Conservation (phyloP, 2,329 filamentous ascomycete species). For the Cladosporium oxysporum region DNA sequence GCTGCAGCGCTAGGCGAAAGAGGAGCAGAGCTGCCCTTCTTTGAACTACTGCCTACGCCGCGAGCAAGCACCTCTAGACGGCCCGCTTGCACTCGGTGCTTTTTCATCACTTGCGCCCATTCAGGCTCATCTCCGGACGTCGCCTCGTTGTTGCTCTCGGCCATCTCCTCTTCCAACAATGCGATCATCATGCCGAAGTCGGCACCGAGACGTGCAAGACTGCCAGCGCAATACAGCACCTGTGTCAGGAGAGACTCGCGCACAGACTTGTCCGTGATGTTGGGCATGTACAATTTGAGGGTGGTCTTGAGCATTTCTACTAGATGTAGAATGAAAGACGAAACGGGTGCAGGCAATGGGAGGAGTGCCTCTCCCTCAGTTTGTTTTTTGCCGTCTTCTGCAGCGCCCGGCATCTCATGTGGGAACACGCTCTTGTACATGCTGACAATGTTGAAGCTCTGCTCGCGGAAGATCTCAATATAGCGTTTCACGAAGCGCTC, state of each 20-base stretch:
- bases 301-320: constrained; percentile 79
- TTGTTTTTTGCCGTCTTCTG: neutral
- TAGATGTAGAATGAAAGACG: constrained; percentile 82
- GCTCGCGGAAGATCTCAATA: constrained; percentile 95
- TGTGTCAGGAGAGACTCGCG: constrained; percentile 89
- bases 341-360: constrained; percentile 71
- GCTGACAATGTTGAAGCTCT: constrained; percentile 92
- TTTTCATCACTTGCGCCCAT: constrained; percentile 87
- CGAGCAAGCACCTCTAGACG: constrained; percentile 38
- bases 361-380: constrained; percentile 36
- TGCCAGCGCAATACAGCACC: constrained; percentile 89
- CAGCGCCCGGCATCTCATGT: constrained; percentile 48
- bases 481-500: constrained; percentile 93
- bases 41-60: constrained; percentile 32
- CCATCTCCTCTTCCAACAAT: constrained; percentile 51
- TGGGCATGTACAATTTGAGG: constrained; percentile 73
- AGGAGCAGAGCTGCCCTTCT: constrained; percentile 60
- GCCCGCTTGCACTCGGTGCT: constrained; percentile 81
- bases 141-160: constrained; percentile 56
- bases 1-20: constrained; percentile 29
- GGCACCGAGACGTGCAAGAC: constrained; percentile 82
- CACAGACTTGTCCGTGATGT: constrained; percentile 75
- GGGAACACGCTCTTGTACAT: constrained; percentile 92
- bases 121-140: constrained; percentile 57
- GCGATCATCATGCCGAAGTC: constrained; percentile 92